These are phyloP conservation scores for Zopfia rhizophila DNA, from an alignment of 2,329 filamentous ascomycete genomes.

Conservation along the genomic window DNA sequence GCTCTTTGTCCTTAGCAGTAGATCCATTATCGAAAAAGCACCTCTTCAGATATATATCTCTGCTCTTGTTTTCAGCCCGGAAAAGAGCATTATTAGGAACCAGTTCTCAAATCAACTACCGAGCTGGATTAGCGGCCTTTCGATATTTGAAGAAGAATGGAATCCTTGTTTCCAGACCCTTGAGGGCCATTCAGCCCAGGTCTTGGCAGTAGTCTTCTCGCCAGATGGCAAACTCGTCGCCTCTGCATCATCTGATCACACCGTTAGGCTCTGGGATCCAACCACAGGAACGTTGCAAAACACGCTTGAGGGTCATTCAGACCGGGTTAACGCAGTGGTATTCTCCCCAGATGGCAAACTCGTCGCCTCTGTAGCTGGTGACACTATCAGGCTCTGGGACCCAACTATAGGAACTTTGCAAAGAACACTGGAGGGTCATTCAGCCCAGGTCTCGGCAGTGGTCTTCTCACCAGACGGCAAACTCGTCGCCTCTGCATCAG, in stretches of 20 bases:
- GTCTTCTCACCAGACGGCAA: constrained; percentile 14
- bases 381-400: constrained; percentile 8
- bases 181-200: constrained; percentile 1
- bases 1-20: constrained; percentile 37
- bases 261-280: constrained; percentile 18
- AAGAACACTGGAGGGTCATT: constrained; percentile 2
- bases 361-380: constrained; percentile 5
- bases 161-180: background rate
- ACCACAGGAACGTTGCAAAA: constrained; percentile 5
- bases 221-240: constrained; percentile 10
- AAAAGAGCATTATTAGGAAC: constrained; percentile 23
- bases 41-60: constrained; percentile 48
- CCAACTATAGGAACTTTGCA: background rate
- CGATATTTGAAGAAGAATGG: constrained; percentile 1
- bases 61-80: constrained; percentile 45
- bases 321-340: constrained; percentile 7
- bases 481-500: no score
- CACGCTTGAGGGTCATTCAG: background rate
- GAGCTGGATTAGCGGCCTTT: constrained; percentile 15
- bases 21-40: constrained; percentile 29
- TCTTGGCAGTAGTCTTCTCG: no score
- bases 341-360: constrained; percentile 19
- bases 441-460: background rate
- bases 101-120: constrained; percentile 6
- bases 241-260: constrained; percentile 13